These are phyloP conservation scores for Paramecium sexaurelia DNA, from an alignment of 73 alveolate genomes.

Conservation along the genomic window DNA sequence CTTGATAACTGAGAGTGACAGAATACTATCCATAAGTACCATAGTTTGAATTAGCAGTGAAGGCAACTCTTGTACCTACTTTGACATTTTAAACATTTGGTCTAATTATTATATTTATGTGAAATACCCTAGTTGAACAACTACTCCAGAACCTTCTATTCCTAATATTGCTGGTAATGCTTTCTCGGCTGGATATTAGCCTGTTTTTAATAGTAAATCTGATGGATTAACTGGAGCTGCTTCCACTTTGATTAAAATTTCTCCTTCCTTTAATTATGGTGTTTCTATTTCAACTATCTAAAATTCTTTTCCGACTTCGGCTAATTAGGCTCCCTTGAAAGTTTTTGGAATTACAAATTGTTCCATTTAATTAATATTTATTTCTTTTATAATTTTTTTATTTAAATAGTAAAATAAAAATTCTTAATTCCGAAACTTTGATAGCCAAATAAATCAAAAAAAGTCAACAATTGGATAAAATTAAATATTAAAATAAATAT, in stretches of 20 bases:
- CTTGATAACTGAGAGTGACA: not conserved
- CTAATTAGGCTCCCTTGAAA: slow-evolving; percentile 50
- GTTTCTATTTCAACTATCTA: slow-evolving; percentile 58
- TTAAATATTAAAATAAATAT: no score
- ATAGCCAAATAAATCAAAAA: no score
- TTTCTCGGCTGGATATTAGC: slow-evolving; percentile 60
- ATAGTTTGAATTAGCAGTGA: not conserved
- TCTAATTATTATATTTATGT: not conserved
- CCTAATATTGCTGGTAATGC: slow-evolving; percentile 76
- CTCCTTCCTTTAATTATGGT: slow-evolving; percentile 71
- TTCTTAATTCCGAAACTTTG: not conserved
- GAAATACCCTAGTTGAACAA: slow-evolving; percentile 71
- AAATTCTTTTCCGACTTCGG: not conserved
- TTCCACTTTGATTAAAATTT: slow-evolving; percentile 75
- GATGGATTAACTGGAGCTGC: slow-evolving; percentile 83
- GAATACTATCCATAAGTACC: not conserved
- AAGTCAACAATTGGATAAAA: no score
- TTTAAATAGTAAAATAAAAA: not conserved
- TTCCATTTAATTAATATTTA: not conserved
- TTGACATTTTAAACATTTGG: not conserved
- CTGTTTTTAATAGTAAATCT: slow-evolving; percentile 61
- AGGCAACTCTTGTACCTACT: slow-evolving; percentile 3
- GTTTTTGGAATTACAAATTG: slow-evolving; percentile 33
- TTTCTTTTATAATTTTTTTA: not conserved
- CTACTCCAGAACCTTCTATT: slow-evolving; percentile 75